Evolutionary conservation across 176 grass and related monocot genomes (phyloP), one percentile per base, ranked within the genome.

Genomic region (Canna indica): DNA sequence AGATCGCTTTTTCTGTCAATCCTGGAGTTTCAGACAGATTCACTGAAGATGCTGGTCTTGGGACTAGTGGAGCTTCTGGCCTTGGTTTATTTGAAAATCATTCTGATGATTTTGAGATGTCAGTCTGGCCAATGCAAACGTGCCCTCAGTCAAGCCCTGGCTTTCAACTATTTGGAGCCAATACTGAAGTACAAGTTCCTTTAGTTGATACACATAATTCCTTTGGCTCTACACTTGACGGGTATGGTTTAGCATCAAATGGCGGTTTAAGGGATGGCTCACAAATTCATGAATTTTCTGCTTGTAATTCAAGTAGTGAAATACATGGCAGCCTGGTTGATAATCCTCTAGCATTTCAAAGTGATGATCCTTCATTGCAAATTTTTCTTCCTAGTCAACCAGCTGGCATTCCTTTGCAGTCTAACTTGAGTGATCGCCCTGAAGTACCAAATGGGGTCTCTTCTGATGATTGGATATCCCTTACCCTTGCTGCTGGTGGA

Each of bases 391-490:
- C 86, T 54, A 93, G 80, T 47, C 72, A 70, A 77, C 89, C 94
- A 64, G 86, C 88, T 58, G 76, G 75, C 67, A 59, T 67, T 50
- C 72, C 93, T 48, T 72, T 88, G 77, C 84, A 99, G 58, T 72
- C 73, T 79, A 82, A 85, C 71, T 47, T 64, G 27, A 83, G 66
- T 17, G 80, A 80, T 41, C 75, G 33, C 30, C 54, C 29, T 47
- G 87, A 81, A 84, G 69, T 85, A 57, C 36, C 59, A 77, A 87
- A 88, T 71, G 86, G 82, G 78, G 60, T 85, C 36, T 69, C 85
- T 32, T 76, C 89, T 62, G 89, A 90, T 82, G 89, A 87, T 83
- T 99, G 89, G 86, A 87, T 84, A 67, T 87, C 86, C 72, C 88
- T 99, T 74, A 83, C 82, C 35, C 89, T 93, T 53, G 81, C 86